A percentile compares a stretch with the other conserved stretches of the same genome.
Evolutionary conservation across 1,284 basidiomycete species (phyloP).

Genomic region (Trametes sp.): DNA sequence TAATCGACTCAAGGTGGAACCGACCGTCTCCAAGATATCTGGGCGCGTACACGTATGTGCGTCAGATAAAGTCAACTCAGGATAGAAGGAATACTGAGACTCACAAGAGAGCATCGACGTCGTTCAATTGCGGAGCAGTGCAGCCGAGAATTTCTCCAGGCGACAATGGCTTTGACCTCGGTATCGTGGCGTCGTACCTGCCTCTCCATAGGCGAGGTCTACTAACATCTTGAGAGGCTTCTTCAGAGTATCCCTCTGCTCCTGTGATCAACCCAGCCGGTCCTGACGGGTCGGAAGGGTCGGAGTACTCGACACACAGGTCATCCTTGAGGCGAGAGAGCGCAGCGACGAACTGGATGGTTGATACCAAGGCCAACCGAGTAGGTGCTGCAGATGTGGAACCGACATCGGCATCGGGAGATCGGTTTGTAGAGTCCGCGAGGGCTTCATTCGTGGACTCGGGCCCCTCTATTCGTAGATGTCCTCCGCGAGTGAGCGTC

Average conservation of each 20-base stretch:
- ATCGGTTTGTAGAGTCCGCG: conserved; percentile 20
- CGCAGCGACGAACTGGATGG: conserved; percentile 94
- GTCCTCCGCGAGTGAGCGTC: conserved; percentile 55
- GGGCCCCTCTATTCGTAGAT: conserved; percentile 65
- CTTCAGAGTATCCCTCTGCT: conserved; percentile 6
- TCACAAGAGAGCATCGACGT: conserved; percentile 89
- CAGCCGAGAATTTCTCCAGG: conserved; percentile 98
- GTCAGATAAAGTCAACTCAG: too few relatives aligned
- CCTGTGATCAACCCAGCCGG: conserved; percentile 31
- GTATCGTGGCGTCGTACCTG: conserved; percentile 83
- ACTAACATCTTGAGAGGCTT: conserved; percentile 11
- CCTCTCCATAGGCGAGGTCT: conserved; percentile 57
- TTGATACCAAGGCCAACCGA: conserved; percentile 88
- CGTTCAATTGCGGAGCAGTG: conserved; percentile 86
- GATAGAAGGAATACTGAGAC: conserved; percentile 40
- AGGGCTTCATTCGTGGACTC: conserved; percentile 14
- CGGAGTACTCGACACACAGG: conserved; percentile 54
- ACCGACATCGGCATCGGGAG: conserved; percentile 11
- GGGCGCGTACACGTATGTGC: conserved; percentile 12
- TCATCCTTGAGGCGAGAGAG: conserved; percentile 88
- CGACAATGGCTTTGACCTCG: conserved; percentile 92
- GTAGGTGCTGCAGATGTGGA: conserved; percentile 56
- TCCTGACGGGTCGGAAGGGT: conserved; percentile 15
- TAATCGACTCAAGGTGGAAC: conserved; percentile 98
- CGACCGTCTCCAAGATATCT: conserved; percentile 98